Percentiles rank a stretch among this genome's conserved stretches.
These are phyloP conservation scores for Talaromyces sp. DNA, from an alignment of 2,329 filamentous ascomycete species.

Conservation along the genomic window DNA sequence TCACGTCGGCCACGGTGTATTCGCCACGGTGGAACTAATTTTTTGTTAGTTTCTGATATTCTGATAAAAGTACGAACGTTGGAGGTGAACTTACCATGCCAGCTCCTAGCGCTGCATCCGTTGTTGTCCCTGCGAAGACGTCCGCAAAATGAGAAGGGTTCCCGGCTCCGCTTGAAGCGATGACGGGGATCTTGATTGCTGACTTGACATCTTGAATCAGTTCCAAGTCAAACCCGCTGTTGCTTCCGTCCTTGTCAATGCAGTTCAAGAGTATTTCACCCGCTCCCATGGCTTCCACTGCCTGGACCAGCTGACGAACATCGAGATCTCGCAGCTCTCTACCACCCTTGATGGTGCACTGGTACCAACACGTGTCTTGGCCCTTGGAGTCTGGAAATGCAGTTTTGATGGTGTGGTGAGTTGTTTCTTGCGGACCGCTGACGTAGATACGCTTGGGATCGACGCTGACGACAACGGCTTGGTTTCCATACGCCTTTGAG, in stretches of 20 bases:
- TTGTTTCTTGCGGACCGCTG: slow-evolving; percentile 59
- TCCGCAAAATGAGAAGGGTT: slow-evolving; percentile 82
- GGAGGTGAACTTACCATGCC: slow-evolving; percentile 61
- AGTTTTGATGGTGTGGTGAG: slow-evolving; percentile 71
- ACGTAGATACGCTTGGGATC: slow-evolving; percentile 93
- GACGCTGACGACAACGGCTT: slow-evolving; percentile 92
- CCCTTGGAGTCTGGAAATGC: slow-evolving; percentile 64
- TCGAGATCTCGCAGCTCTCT: slow-evolving; percentile 92
- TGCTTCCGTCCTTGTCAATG: slow-evolving; percentile 94
- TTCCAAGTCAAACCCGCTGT: slow-evolving; percentile 90
- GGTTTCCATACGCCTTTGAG: slow-evolving; percentile 85
- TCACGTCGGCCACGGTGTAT: slow-evolving; percentile 91
- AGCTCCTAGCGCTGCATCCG: slow-evolving; percentile 89
- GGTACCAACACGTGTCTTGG: slow-evolving; percentile 88
- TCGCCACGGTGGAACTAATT: slow-evolving; percentile 80
- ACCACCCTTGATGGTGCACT: slow-evolving; percentile 93
- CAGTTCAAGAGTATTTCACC: slow-evolving; percentile 95
- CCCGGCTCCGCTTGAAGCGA: slow-evolving; percentile 89
- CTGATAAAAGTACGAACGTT: slow-evolving; percentile 21
- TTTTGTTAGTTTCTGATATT: slow-evolving; percentile 10
- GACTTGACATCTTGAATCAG: slow-evolving; percentile 81
- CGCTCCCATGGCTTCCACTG: slow-evolving; percentile 91
- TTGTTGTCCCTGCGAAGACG: slow-evolving; percentile 78
- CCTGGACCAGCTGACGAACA: slow-evolving; percentile 78
- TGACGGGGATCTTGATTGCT: slow-evolving; percentile 86